These are phyloP conservation scores for Chaetomium tenue DNA, from an alignment of 495 filamentous ascomycete species.

Conservation along the genomic window DNA sequence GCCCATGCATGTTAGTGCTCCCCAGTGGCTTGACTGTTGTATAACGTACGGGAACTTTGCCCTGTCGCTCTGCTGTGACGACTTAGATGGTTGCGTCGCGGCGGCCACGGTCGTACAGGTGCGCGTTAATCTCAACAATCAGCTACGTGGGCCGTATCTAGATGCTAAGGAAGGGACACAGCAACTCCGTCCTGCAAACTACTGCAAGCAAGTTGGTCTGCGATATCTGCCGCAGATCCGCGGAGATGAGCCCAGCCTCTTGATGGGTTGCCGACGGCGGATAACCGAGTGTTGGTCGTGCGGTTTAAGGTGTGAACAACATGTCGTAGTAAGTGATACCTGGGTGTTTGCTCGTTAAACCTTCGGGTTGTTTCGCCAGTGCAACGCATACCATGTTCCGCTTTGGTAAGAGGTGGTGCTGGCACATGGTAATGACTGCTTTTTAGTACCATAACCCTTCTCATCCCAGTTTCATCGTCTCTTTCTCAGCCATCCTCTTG, in stretches of 20 bases:
- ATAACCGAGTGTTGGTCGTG: not conserved
- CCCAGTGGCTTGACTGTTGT: not conserved
- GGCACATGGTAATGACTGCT: not conserved
- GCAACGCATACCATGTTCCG: not conserved
- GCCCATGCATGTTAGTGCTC: not conserved
- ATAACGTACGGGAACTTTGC: not conserved
- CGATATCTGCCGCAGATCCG: not conserved
- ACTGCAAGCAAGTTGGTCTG: not conserved
- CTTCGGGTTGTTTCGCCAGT: not conserved
- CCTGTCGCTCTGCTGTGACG: not conserved
- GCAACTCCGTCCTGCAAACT: not conserved
- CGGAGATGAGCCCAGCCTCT: not conserved
- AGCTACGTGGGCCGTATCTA: not conserved
- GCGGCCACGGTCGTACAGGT: constrained; percentile 1
- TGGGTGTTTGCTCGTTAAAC: not conserved
- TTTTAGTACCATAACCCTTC: not conserved
- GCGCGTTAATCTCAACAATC: not conserved
- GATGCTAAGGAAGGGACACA: not conserved
- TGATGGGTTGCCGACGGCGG: not conserved
- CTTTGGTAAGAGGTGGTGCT: not conserved
- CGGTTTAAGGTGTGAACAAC: not conserved
- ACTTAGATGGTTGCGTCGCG: not conserved
- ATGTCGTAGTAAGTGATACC: not conserved
- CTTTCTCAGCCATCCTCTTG: not conserved
- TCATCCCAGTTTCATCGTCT: not conserved